phyloP scores from a whole-genome alignment of 768 basidiomycete genomes.

The Kwoniella heveanensis region DNA sequence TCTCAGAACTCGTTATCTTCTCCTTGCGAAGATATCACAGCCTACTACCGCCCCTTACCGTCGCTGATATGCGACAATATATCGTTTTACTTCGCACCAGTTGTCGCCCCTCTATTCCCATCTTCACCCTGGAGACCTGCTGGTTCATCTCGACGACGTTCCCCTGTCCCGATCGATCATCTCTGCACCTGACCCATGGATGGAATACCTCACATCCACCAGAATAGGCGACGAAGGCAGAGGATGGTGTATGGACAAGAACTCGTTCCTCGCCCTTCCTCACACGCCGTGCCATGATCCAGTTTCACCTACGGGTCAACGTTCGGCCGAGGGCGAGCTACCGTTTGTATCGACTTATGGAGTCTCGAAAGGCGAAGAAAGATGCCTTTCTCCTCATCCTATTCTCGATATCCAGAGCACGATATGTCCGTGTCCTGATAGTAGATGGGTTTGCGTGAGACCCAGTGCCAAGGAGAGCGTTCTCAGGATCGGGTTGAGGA shows the following conservation, averaged over 20 bases:
- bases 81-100: slow-evolving; percentile 58
- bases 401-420: slow-evolving; percentile 41
- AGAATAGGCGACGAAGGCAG: slow-evolving; percentile 52
- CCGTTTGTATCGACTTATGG: slow-evolving; percentile 43
- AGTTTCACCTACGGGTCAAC: neutral
- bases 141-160: slow-evolving; percentile 70
- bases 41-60: no score
- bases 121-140: slow-evolving; percentile 64
- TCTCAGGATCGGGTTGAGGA: slow-evolving; percentile 61
- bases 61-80: no score
- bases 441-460: slow-evolving; percentile 61
- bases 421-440: slow-evolving; percentile 33
- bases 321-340: slow-evolving; percentile 45
- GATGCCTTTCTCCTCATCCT: slow-evolving; percentile 43
- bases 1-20: no score
- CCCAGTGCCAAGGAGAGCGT: slow-evolving; percentile 63
- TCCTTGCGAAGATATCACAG: no score
- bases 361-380: slow-evolving; percentile 7
- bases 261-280: slow-evolving; percentile 5
- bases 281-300: slow-evolving; percentile 5
- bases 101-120: slow-evolving; percentile 66
- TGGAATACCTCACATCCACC: slow-evolving; percentile 46
- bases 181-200: slow-evolving; percentile 23
- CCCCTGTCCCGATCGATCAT: neutral
- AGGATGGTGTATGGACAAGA: slow-evolving; percentile 67